Conservation (phyloP, 1,139 yeast genomes). For the Saccharomyces hybrid region DNA sequence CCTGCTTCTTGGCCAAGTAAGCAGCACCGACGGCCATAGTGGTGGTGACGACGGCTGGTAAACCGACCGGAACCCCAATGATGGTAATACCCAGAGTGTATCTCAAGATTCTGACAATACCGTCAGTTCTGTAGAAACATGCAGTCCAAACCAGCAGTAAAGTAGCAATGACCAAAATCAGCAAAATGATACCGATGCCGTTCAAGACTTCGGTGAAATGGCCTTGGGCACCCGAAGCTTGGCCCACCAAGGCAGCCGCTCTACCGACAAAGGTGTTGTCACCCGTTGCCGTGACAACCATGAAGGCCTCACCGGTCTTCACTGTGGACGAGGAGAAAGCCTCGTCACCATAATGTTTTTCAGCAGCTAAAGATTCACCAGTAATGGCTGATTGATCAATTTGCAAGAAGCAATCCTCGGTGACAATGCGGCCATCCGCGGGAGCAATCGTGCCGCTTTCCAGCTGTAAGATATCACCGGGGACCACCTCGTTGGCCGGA, state of each 20-base stretch:
- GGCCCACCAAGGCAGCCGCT: constrained; percentile 94
- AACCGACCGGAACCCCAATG: constrained; percentile 99
- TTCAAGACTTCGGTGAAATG: constrained; percentile 96
- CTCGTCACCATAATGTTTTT: constrained; percentile 83
- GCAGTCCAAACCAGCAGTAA: constrained; percentile 89
- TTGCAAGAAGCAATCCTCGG: constrained; percentile 84
- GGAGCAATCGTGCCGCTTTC: constrained; percentile 95
- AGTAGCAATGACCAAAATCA: constrained; percentile 83
- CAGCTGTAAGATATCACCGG: constrained; percentile 86
- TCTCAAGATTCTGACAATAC: constrained; percentile 85
- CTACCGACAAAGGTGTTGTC: constrained; percentile 90
- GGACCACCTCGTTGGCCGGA: constrained; percentile 77
- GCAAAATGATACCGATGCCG: constrained; percentile 92
- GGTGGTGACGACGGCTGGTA: constrained; percentile 98
- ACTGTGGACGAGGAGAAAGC: constrained; percentile 92
- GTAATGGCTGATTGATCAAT: constrained; percentile 97
- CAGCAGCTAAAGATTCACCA: constrained; percentile 96
- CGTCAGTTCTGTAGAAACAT: constrained; percentile 89
- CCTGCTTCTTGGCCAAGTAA: constrained; percentile 96
- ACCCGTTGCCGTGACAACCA: constrained; percentile 95
- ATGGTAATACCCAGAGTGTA: constrained; percentile 94
- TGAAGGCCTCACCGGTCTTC: constrained; percentile 94
- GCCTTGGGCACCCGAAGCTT: constrained; percentile 90
- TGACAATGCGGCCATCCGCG: constrained; percentile 89
- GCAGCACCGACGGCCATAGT: constrained; percentile 99